Percentiles rank a stretch among this genome's conserved stretches.
These are phyloP conservation scores for Pythium biforme DNA, from an alignment of 352 stramenopile species.

Conservation along the genomic window DNA sequence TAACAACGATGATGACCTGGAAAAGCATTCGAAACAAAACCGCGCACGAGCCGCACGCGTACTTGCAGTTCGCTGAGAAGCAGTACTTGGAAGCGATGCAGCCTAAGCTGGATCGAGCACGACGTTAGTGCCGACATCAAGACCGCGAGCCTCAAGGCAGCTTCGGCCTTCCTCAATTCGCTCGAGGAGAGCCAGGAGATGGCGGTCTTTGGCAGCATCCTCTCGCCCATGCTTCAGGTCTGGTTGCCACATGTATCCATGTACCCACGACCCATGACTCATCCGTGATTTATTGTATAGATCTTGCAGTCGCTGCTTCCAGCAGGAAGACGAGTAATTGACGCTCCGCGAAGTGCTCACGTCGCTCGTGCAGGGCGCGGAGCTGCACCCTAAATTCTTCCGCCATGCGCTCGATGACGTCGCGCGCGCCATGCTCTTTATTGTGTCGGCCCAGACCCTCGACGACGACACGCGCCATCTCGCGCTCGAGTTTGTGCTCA, in stretches of 20 bases:
- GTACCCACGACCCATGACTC: neutral
- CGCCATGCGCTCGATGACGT: conserved; percentile 65
- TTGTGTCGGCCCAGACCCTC: conserved; percentile 59
- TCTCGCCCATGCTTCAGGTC: conserved; percentile 67
- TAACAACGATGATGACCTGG: too few relatives aligned
- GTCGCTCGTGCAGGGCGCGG: conserved; percentile 68
- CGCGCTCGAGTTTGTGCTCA: conserved; percentile 80
- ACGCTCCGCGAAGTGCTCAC: conserved; percentile 73
- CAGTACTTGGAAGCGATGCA: too few relatives aligned
- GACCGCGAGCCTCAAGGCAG: conserved; percentile 70
- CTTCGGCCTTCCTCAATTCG: conserved; percentile 68
- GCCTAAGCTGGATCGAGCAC: too few relatives aligned
- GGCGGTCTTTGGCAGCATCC: conserved; percentile 62
- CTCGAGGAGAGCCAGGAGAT: conserved; percentile 73
- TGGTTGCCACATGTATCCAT: neutral
- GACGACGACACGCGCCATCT: conserved; percentile 77
- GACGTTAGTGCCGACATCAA: conserved; percentile 61
- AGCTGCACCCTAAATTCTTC: conserved; percentile 85
- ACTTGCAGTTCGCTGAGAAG: too few relatives aligned
- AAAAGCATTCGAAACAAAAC: too few relatives aligned
- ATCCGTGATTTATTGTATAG: conserved; percentile 25
- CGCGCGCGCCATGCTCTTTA: conserved; percentile 76
- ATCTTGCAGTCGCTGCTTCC: conserved; percentile 72
- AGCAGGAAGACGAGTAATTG: conserved; percentile 50
- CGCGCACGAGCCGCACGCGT: too few relatives aligned